Percentiles rank a stretch among this genome's conserved stretches.
Conservation (phyloP, 495 filamentous ascomycete species). For the Aspergillus conjunctus region DNA sequence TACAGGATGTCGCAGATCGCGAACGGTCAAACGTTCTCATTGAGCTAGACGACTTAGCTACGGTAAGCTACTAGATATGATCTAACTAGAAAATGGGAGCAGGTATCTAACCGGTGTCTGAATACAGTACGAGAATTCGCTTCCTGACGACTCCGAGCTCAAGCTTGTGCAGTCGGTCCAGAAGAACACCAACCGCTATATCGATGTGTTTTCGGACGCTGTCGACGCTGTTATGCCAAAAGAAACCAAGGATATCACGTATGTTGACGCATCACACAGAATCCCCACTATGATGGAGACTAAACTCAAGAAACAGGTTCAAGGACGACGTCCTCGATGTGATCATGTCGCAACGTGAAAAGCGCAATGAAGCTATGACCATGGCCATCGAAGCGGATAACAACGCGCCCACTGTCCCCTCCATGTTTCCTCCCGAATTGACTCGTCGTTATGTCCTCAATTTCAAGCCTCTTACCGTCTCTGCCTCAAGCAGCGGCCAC, state of each 20-base stretch:
- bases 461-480: conserved; percentile 85
- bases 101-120: background rate
- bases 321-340: conserved; percentile 98
- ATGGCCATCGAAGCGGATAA: conserved; percentile 67
- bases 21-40: conserved; percentile 72
- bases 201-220: conserved; percentile 86
- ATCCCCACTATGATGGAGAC: background rate
- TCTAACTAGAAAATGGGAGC: background rate
- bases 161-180: conserved; percentile 84
- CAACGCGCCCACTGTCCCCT: conserved; percentile 54
- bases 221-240: conserved; percentile 85
- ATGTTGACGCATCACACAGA: conserved; percentile 33
- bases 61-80: conserved; percentile 49
- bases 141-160: conserved; percentile 61
- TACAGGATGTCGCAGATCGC: conserved; percentile 86
- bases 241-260: conserved; percentile 76
- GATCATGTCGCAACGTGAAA: conserved; percentile 86
- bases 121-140: conserved; percentile 69
- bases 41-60: conserved; percentile 83
- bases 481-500: conserved; percentile 62
- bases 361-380: conserved; percentile 75
- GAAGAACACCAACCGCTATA: conserved; percentile 90
- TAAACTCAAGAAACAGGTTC: conserved; percentile 57
- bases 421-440: conserved; percentile 84
- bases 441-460: conserved; percentile 93